A percentile compares a stretch with the other conserved stretches of the same genome.
phyloP scores from a whole-genome alignment of 2,329 filamentous ascomycete species.

The Davidsoniella neocaledoniae region DNA sequence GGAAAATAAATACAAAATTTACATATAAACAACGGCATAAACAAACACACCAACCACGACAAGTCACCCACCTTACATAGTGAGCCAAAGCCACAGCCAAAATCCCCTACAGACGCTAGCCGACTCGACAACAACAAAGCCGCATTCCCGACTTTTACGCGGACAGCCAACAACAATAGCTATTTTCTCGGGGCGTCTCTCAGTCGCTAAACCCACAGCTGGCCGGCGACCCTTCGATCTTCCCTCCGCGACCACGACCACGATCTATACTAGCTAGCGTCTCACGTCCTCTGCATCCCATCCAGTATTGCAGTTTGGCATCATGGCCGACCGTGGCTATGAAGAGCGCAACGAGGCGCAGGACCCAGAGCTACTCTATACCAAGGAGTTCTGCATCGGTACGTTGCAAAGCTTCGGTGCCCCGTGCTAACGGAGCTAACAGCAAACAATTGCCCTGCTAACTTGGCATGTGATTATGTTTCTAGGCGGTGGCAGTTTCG shows the following conservation, averaged over 20 bases:
- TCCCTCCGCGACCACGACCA: not conserved
- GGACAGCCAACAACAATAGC: too few species aligned
- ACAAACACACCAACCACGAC: too few species aligned
- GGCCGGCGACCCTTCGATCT: not conserved
- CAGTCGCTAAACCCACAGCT: too few species aligned
- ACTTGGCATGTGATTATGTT: slow-evolving; percentile 14
- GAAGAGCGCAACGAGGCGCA: slow-evolving; percentile 37
- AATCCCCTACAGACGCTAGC: too few species aligned
- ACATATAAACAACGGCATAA: too few species aligned
- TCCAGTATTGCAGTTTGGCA: slow-evolving; percentile 11
- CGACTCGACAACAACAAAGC: too few species aligned
- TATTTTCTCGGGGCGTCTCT: too few species aligned
- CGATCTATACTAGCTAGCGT: not conserved
- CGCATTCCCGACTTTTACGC: too few species aligned
- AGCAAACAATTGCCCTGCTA: slow-evolving; percentile 13
- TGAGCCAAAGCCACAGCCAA: too few species aligned
- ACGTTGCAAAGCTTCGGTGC: slow-evolving; percentile 19
- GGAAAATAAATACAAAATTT: too few species aligned
- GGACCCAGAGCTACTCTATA: slow-evolving; percentile 84
- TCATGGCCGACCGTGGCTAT: slow-evolving; percentile 32
- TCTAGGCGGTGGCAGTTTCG: slow-evolving; percentile 86
- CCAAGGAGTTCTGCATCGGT: slow-evolving; percentile 83
- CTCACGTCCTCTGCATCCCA: not conserved
- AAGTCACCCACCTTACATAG: too few species aligned
- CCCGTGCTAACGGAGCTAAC: slow-evolving; percentile 2